A percentile compares a stretch with the other conserved stretches of the same genome.
Conservation (phyloP, 768 basidiomycete genomes). For the Xerocomellus intermedius region DNA sequence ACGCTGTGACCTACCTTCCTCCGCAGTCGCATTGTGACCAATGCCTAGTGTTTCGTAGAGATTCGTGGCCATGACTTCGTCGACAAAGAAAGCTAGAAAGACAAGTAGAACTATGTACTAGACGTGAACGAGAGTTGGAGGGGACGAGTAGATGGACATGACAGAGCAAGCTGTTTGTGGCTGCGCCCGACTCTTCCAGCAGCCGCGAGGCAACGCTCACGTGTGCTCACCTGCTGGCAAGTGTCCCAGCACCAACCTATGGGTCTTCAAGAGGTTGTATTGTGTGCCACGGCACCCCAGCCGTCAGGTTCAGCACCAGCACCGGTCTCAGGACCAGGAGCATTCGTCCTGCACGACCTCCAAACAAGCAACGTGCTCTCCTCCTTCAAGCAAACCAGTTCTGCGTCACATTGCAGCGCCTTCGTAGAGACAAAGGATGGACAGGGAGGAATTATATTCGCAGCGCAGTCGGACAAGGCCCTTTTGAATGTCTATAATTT, state of each 20-base stretch:
- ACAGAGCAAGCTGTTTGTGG: slow-evolving; percentile 4
- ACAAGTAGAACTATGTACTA: background rate
- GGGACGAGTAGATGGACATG: background rate
- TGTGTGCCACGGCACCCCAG: slow-evolving; percentile 58
- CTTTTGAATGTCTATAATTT: slow-evolving; percentile 89
- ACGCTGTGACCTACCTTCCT: slow-evolving; percentile 54
- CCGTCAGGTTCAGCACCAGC: slow-evolving; percentile 37
- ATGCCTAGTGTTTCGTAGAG: slow-evolving; percentile 68
- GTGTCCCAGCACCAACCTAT: slow-evolving; percentile 22
- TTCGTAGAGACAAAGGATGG: slow-evolving; percentile 65
- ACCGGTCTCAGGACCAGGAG: slow-evolving; percentile 50
- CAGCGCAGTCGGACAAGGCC: slow-evolving; percentile 85
- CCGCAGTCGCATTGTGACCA: slow-evolving; percentile 50
- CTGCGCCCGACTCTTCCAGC: slow-evolving; percentile 9
- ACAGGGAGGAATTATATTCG: slow-evolving; percentile 80
- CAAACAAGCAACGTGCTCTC: slow-evolving; percentile 70
- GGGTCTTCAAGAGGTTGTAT: slow-evolving; percentile 66
- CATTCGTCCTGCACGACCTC: slow-evolving; percentile 78
- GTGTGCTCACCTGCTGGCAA: background rate
- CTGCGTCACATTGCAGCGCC: slow-evolving; percentile 63
- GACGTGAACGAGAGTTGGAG: background rate
- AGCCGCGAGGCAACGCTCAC: background rate
- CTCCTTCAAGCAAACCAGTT: slow-evolving; percentile 86
- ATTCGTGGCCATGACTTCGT: slow-evolving; percentile 46
- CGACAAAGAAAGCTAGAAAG: background rate